These are phyloP conservation scores for Serendipita sp. DNA, from an alignment of 768 basidiomycete genomes.

Conservation along the genomic window DNA sequence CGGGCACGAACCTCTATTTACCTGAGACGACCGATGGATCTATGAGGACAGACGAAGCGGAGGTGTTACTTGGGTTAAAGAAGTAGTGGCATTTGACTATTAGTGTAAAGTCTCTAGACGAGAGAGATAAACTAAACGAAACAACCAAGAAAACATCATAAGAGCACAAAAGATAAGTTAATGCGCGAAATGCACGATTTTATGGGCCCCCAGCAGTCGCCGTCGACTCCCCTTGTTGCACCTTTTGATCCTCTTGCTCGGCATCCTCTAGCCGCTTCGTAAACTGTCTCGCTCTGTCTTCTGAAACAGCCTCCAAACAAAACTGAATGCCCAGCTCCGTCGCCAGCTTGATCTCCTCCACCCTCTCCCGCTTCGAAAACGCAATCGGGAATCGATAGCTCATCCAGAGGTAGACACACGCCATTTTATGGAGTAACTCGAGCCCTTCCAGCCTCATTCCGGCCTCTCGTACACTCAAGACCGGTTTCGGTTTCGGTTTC, in stretches of 20 bases:
- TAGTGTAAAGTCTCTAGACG: background rate
- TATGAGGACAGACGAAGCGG: background rate
- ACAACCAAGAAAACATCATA: too few relatives aligned
- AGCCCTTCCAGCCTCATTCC: slow-evolving; percentile 22
- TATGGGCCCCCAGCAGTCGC: too few relatives aligned
- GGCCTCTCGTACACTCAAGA: slow-evolving; percentile 11
- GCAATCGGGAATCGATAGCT: slow-evolving; percentile 49
- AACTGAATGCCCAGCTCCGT: slow-evolving; percentile 56
- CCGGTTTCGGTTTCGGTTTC: slow-evolving; percentile 3
- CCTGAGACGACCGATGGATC: background rate
- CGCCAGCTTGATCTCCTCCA: slow-evolving; percentile 37
- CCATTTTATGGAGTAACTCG: slow-evolving; percentile 60
- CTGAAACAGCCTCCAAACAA: slow-evolving; percentile 23
- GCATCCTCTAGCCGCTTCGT: background rate
- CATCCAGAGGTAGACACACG: slow-evolving; percentile 78
- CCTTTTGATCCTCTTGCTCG: too few relatives aligned
- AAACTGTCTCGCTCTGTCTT: background rate
- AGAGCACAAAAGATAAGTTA: too few relatives aligned
- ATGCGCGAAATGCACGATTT: too few relatives aligned
- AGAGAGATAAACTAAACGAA: background rate
- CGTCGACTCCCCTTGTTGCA: too few relatives aligned
- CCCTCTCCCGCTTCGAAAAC: slow-evolving; percentile 41
- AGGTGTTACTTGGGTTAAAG: background rate
- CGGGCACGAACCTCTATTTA: slow-evolving; percentile 52
- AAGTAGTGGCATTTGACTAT: background rate